Percentiles rank a stretch among this genome's conserved stretches.
phyloP scores from a whole-genome alignment of 1,139 yeast genomes.

The Magnusiomyces ingens region DNA sequence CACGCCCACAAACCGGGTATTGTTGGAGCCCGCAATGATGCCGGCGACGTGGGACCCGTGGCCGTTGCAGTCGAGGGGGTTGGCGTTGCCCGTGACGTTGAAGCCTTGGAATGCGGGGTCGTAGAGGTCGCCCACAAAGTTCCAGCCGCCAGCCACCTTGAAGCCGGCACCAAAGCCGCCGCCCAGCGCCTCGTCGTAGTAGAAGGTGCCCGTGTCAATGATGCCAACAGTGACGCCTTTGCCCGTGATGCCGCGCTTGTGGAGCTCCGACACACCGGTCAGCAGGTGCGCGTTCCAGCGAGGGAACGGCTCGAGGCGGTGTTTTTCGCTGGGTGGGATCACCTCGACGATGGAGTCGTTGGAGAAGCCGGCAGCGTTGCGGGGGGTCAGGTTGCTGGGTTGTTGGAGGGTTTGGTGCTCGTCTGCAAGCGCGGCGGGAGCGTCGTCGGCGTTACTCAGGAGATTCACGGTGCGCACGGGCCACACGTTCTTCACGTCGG shows the following conservation, averaged over 20 bases:
- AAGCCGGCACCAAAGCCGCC: slow-evolving; percentile 22
- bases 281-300: slow-evolving; percentile 21
- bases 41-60: slow-evolving; percentile 22
- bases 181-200: slow-evolving; percentile 19
- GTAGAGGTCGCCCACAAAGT: slow-evolving; percentile 19
- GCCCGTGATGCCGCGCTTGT: slow-evolving; percentile 19
- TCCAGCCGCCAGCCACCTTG: slow-evolving; percentile 21
- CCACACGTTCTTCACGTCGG: slow-evolving; percentile 16
- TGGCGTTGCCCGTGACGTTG: slow-evolving; percentile 13
- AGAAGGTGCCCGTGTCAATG: slow-evolving; percentile 21
- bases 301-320: not conserved
- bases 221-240: slow-evolving; percentile 20
- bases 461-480: slow-evolving; percentile 14
- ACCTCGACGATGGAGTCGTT: too few species aligned
- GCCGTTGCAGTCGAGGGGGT: slow-evolving; percentile 22
- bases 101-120: not conserved
- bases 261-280: slow-evolving; percentile 22
- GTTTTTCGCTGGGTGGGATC: too few species aligned
- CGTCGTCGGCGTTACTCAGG: slow-evolving; percentile 3
- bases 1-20: slow-evolving; percentile 16
- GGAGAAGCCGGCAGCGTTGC: too few species aligned
- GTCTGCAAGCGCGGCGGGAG: not conserved
- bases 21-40: slow-evolving; percentile 13
- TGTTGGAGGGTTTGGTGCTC: too few species aligned
- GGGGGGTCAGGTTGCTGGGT: too few species aligned